Evolutionary conservation across 306 rosid species (phyloP).

Genomic region (Cucumis cinereus): DNA sequence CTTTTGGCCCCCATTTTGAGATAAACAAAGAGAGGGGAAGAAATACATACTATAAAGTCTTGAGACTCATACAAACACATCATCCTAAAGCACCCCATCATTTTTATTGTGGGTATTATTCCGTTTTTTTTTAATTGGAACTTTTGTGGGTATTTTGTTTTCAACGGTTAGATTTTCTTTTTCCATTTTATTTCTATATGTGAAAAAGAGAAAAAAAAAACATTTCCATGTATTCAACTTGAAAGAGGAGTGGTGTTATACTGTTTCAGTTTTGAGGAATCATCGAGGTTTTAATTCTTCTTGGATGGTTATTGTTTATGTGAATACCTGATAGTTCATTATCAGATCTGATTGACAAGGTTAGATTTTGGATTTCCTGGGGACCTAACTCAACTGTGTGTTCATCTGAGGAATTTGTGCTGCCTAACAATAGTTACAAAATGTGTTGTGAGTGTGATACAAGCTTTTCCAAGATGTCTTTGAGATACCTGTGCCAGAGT

Average conservation of each 20-base stretch:
- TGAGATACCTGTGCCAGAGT: constrained; percentile 42
- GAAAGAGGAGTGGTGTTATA: constrained; percentile 14
- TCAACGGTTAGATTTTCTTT: constrained; percentile 19
- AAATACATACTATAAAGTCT: constrained; percentile 11
- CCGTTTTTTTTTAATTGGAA: constrained; percentile 18
- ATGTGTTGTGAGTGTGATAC: constrained; percentile 61
- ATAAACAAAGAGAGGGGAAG: constrained; percentile 8
- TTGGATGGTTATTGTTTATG: constrained; percentile 46
- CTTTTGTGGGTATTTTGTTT: constrained; percentile 20
- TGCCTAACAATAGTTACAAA: constrained; percentile 31
- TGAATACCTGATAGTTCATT: constrained; percentile 85
- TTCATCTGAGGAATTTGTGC: constrained; percentile 33
- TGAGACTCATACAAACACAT: constrained; percentile 17
- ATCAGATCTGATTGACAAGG: constrained; percentile 53
- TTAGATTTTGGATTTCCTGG: constrained; percentile 58
- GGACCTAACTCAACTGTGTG: constrained; percentile 22
- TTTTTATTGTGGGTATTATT: constrained; percentile 51
- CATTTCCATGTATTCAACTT: constrained; percentile 17
- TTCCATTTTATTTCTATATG: constrained; percentile 18
- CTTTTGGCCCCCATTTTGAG: constrained; percentile 12
- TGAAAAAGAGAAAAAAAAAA: constrained; percentile 13
- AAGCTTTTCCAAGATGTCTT: constrained; percentile 17
- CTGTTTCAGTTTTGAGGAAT: constrained; percentile 12
- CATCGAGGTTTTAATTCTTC: constrained; percentile 19
- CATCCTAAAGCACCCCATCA: constrained; percentile 38